Base-by-base conservation (phyloP, 2,329 filamentous ascomycete species). In the Pyrenophora tritici-repentis region DNA sequence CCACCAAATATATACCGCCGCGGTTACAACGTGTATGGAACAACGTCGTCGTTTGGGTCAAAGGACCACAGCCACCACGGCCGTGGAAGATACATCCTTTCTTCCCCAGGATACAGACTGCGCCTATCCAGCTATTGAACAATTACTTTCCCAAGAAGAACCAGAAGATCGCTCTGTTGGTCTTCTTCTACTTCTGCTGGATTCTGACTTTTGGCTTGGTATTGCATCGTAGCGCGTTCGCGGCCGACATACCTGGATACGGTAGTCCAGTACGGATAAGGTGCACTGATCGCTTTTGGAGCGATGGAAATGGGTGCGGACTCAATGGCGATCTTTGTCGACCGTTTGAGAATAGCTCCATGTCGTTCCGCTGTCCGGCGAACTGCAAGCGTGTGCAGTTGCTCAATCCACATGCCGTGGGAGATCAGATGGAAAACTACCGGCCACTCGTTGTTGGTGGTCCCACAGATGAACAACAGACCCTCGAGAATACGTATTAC, bases 321-420 rank as follows among this genome's bases (percentile, higher is more conserved):
- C 66, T 93, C 12, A 85, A 93, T 59, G 90, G 90, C 6, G 84
- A 85, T 53, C 78, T 84, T 43, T 94, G 90, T 66, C 83, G 89
- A 7, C 90, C 90, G 0, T 94, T 94, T 65, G 82, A 81, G 50
- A 86, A 85, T 57, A 83, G 78, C 48, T 84, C 84, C 0, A 86
- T 91, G 61, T 80, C 88, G 0, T 94, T 94, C 67, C 81, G 86
- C 47, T 94, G 90, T 64, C 85, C 88, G 1, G 88, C 86, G 13
- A 86, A 85, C 62, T 94, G 90, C 70, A 81, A 81, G 37, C 83
- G 81, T 63, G 83, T 83, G 49, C 78, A 83, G 58, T 78, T 89
- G 2, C 76, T 89, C 32, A 89, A 91, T 60, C 87, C 88, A 14
- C 83, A 89, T 59, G 88, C 89, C 6, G 88, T 94, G 4, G 90